Evolutionary conservation across 139 green algal genomes (phyloP).

Genomic region (Pleodorina starrii): DNA sequence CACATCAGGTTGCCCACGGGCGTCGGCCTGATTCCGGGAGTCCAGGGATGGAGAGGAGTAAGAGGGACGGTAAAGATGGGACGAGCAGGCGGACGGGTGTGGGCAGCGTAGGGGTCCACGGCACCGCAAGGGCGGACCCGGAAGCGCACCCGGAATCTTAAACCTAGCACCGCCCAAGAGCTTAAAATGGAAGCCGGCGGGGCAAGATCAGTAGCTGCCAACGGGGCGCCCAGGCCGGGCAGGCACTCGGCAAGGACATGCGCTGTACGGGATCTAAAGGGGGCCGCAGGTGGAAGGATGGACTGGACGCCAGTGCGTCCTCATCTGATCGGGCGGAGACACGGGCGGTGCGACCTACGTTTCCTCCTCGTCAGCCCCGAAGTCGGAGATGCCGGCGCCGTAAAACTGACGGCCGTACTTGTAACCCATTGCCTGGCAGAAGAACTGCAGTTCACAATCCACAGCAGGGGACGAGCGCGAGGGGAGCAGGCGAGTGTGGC

Average conservation of each 20-base stretch:
- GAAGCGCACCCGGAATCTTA: too few species aligned
- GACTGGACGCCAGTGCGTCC: too few species aligned
- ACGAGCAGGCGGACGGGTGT: not conserved
- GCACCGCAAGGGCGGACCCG: too few species aligned
- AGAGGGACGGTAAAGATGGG: not conserved
- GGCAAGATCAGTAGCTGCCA: not conserved
- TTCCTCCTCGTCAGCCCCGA: not conserved
- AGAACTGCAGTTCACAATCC: not conserved
- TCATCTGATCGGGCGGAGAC: too few species aligned
- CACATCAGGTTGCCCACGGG: conserved; percentile 5
- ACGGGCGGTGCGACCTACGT: not conserved
- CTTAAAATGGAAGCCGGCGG: too few species aligned
- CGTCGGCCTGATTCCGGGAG: not conserved
- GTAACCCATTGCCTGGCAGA: not conserved
- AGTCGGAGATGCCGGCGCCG: not conserved
- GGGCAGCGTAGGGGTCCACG: not conserved
- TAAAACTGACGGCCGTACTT: conserved; percentile 3
- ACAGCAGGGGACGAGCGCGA: too few species aligned
- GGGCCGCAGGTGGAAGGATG: too few species aligned
- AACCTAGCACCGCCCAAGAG: too few species aligned
- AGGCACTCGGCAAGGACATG: not conserved
- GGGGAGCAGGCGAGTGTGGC: too few species aligned
- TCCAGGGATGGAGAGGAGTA: not conserved
- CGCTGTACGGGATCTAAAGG: not conserved
- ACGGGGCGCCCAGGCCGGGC: not conserved